These are phyloP conservation scores for Fusarium penzigii DNA, from an alignment of 2,329 filamentous ascomycete genomes.

Conservation along the genomic window DNA sequence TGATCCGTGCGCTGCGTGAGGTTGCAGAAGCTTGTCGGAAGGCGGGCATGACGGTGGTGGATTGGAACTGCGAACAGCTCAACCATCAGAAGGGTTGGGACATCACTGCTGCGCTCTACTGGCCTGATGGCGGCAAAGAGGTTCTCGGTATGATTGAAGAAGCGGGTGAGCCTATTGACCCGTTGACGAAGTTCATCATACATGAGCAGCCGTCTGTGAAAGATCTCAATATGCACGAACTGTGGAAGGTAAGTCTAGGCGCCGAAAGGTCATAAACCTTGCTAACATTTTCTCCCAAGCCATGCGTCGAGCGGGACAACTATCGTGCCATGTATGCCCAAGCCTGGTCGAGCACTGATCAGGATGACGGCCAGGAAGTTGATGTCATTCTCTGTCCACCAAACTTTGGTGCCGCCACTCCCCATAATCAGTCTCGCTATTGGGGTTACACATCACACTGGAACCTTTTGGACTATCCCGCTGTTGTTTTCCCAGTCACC, in stretches of 20 bases:
- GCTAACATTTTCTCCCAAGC: conserved; percentile 10
- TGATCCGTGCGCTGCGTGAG: conserved; percentile 56
- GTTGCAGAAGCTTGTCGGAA: conserved; percentile 50
- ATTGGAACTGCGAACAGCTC: conserved; percentile 51
- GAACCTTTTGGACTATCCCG: conserved; percentile 70
- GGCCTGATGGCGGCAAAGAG: conserved; percentile 60
- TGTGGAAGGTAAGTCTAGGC: conserved; percentile 39
- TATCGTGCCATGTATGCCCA: conserved; percentile 40
- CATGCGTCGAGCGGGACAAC: conserved; percentile 39
- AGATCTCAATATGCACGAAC: conserved; percentile 39
- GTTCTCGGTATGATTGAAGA: conserved; percentile 50
- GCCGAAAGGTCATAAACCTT: rapidly evolving
- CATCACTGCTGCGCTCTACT: conserved; percentile 50
- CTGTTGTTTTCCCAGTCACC: conserved; percentile 58
- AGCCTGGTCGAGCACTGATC: conserved; percentile 40
- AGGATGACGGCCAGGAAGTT: conserved; percentile 36
- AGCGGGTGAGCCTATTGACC: conserved; percentile 58
- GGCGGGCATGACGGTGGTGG: conserved; percentile 55
- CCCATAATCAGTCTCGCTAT: conserved; percentile 47
- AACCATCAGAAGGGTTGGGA: conserved; percentile 54
- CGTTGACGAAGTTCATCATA: conserved; percentile 60
- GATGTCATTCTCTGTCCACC: conserved; percentile 65
- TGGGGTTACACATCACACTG: conserved; percentile 69
- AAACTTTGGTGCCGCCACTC: conserved; percentile 50
- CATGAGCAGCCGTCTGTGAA: conserved; percentile 50